Conservation (phyloP, 257 asterid species). For the Solanum stenotomum region DNA sequence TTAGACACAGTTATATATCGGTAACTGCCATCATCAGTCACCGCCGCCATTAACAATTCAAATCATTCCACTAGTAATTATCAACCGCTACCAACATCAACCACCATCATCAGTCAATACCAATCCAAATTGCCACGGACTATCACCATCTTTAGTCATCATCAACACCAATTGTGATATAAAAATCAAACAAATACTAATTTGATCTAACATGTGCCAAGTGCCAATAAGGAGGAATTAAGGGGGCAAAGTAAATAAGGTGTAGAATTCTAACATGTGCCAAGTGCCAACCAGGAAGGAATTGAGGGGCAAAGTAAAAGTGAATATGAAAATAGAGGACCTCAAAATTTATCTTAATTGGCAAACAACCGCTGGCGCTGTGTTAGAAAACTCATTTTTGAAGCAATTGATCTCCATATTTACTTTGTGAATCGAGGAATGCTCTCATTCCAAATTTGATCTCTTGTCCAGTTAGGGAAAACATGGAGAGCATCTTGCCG, state of each 20-base stretch:
- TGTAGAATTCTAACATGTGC: too few species aligned
- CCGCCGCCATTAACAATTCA: not conserved
- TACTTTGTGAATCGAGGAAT: not conserved
- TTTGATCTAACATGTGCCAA: too few species aligned
- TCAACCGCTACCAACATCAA: not conserved
- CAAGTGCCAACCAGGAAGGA: not conserved
- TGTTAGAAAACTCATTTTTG: not conserved
- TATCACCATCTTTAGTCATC: not conserved
- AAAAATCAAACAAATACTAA: too few species aligned
- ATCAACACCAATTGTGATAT: too few species aligned
- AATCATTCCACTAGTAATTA: not conserved
- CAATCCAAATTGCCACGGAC: not conserved
- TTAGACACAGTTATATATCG: too few species aligned
- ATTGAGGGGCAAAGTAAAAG: not conserved
- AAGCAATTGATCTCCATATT: not conserved
- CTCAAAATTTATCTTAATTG: not conserved
- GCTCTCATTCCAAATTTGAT: not conserved
- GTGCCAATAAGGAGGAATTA: too few species aligned
- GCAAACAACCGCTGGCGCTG: not conserved
- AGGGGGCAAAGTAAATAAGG: too few species aligned
- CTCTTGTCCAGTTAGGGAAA: not conserved
- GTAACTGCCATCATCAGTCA: not conserved
- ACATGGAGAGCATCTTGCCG: constrained; percentile 57
- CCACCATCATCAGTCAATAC: not conserved
- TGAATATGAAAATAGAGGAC: not conserved